phyloP scores from a whole-genome alignment of 495 filamentous ascomycete genomes.

The Oidiodendron maius region DNA sequence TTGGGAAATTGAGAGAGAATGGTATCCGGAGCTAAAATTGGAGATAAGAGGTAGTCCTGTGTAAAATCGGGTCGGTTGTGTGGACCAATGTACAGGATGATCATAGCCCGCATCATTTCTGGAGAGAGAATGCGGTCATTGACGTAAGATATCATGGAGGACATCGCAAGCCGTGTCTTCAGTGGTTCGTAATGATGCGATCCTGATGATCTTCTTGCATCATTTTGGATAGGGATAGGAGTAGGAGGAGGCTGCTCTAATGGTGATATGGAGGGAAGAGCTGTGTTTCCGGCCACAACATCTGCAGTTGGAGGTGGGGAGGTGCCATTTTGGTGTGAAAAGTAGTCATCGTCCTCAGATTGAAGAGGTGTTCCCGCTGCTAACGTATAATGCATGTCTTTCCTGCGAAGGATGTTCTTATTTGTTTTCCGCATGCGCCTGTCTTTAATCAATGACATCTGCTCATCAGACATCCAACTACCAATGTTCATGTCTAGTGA shows the following conservation, averaged over 20 bases:
- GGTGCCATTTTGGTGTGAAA: constrained; percentile 24
- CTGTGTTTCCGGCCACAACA: constrained; percentile 2
- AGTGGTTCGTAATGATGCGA: constrained; percentile 59
- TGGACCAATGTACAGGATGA: constrained; percentile 94
- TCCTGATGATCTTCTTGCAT: constrained; percentile 12
- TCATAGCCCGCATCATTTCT: constrained; percentile 99
- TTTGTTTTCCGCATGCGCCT: constrained; percentile 72
- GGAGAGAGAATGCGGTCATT: constrained; percentile 91
- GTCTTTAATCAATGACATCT: constrained; percentile 90
- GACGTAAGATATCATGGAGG: constrained; percentile 96
- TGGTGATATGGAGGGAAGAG: constrained; percentile 13
- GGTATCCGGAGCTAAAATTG: constrained; percentile 79
- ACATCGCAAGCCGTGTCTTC: constrained; percentile 81
- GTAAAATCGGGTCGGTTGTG: constrained; percentile 88
- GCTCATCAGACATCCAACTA: constrained; percentile 99
- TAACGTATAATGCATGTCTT: constrained; percentile 58
- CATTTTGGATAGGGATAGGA: neutral
- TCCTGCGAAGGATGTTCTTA: constrained; percentile 64
- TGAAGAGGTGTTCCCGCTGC: constrained; percentile 58
- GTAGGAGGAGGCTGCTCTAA: constrained; percentile 14
- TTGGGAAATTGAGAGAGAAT: constrained; percentile 82
- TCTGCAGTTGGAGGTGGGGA: constrained; percentile 12
- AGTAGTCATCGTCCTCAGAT: constrained; percentile 52
- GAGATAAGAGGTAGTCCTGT: constrained; percentile 84
- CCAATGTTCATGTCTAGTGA: constrained; percentile 90